These are phyloP conservation scores for Sugiyamaella chiloensis DNA, from an alignment of 805 yeast species.

Conservation along the genomic window DNA sequence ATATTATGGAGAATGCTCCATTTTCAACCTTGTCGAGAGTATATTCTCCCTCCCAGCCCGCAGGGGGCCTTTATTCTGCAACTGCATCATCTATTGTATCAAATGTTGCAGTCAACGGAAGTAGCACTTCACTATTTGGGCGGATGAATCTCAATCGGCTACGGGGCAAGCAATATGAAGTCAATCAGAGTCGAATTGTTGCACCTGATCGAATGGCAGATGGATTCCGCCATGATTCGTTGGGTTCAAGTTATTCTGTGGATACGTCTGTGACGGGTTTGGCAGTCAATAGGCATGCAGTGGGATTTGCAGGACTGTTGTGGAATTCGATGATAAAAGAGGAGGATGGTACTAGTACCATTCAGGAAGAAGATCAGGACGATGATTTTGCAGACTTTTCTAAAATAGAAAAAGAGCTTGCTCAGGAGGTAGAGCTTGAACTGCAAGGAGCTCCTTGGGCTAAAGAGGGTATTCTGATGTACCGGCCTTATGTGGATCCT, in stretches of 20 bases:
- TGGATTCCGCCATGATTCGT: conserved; percentile 12
- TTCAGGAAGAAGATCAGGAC: conserved; percentile 22
- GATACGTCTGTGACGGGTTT: conserved; percentile 7
- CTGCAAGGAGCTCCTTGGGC: conserved; percentile 74
- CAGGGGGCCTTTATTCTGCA: conserved; percentile 1
- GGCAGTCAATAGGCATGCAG: conserved; percentile 23
- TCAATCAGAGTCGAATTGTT: conserved; percentile 19
- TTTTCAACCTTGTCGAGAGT: conserved; percentile 18
- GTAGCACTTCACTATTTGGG: conserved; percentile 19
- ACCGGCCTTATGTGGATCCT: conserved; percentile 29
- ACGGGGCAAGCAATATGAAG: conserved; percentile 16
- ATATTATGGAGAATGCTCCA: conserved; percentile 20
- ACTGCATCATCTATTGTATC: conserved; percentile 8
- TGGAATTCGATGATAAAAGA: conserved; percentile 31
- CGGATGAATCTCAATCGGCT: conserved; percentile 14
- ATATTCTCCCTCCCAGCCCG: conserved; percentile 15
- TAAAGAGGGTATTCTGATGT: conserved; percentile 64
- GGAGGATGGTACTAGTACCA: conserved; percentile 16
- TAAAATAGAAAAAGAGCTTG: conserved; percentile 37
- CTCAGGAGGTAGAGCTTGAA: conserved; percentile 59
- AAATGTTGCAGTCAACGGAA: conserved; percentile 10
- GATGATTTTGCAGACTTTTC: conserved; percentile 29
- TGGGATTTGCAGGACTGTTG: conserved; percentile 33
- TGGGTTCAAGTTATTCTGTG: conserved; percentile 13
- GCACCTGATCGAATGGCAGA: conserved; percentile 4